phyloP scores from a whole-genome alignment of 2,329 filamentous ascomycete species.

The Ophiostoma perfectum region DNA sequence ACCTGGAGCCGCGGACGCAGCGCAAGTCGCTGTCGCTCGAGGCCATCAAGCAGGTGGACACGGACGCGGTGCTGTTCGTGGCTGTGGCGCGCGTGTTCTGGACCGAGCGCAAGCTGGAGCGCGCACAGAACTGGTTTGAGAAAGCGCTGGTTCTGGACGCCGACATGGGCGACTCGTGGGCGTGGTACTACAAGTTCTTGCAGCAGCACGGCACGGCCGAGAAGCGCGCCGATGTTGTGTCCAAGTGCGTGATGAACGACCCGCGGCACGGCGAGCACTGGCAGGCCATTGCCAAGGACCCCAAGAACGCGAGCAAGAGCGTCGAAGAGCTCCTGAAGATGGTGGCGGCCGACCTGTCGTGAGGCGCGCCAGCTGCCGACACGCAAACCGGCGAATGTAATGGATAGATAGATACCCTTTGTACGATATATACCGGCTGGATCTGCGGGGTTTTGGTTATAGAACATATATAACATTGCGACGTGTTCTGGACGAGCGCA shows the following conservation, averaged over 20 bases:
- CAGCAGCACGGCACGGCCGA: conserved; percentile 88
- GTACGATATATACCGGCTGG: conserved; percentile 4
- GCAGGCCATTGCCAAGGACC: conserved; percentile 81
- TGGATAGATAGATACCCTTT: conserved; percentile 21
- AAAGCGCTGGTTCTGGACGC: conserved; percentile 85
- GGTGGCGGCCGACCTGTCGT: conserved; percentile 52
- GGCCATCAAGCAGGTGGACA: conserved; percentile 95
- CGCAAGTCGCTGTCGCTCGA: conserved; percentile 86
- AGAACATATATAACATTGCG: neutral
- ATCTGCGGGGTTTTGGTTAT: neutral
- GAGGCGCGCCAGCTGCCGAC: too few relatives aligned
- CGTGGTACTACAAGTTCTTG: conserved; percentile 95
- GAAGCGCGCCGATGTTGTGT: conserved; percentile 78
- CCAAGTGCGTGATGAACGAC: conserved; percentile 75
- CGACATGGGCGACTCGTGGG: conserved; percentile 89
- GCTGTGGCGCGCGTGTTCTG: conserved; percentile 95
- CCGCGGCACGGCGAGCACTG: conserved; percentile 90
- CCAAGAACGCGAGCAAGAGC: conserved; percentile 67
- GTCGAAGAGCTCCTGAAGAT: conserved; percentile 78
- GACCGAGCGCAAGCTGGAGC: conserved; percentile 85
- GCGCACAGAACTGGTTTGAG: conserved; percentile 95
- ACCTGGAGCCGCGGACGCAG: conserved; percentile 85
- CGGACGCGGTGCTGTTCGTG: conserved; percentile 81
- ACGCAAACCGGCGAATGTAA: neutral
- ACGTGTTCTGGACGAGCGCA: too few relatives aligned